Base-by-base conservation (phyloP, 1,139 yeast species). In the Waltiozyma sp. region DNA sequence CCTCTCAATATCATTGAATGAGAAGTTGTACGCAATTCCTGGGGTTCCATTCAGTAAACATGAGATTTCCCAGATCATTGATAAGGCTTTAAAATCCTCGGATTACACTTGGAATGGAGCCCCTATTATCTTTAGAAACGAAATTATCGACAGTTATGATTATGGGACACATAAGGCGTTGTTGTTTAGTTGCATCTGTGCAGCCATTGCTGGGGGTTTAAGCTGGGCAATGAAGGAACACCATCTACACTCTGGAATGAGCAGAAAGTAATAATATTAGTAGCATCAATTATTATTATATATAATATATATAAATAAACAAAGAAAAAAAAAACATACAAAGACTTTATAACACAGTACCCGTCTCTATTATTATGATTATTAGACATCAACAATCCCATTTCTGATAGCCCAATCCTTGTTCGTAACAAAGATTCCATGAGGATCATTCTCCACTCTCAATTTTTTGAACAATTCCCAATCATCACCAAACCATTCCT, bases 401-500 rank as follows among this genome's bases (percentile, higher is more conserved):
- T 88, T 88, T 62, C 89, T 74, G 19, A 71, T 60, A 16, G 85
- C 77, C 97, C 97, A 88, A 31, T 72, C 73, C 56, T 71, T 73
- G 28, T 91, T 87, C 53, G 86, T 77, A 50, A 86, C 60, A 59
- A 89, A 89, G 9, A 87, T 77, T 13, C 89, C 89, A 10, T 79
- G 67, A 2, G 96, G 96, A 63, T 89, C 97, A 54, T 75, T 74
- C 49, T 73, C 68, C 44, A 62, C 65, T 59, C 96, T 73, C 10
- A 83, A 69, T 41, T 68, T 58, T 57, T 81, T 80, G 67, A 73
- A 89, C 39, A 66, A 59, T 13, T 58, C 60, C 51, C 88, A 69
- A 52, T 80, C 80, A 7, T 79, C 75, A 11, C 95, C 95, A 58
- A 80, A 86, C 95, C 95, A 86, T 49, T 77, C 75, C 44, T 69